Evolutionary conservation across 306 rosid species (phyloP), one percentile per base, ranked within the genome.

Genomic region (Ceratonia siliqua): DNA sequence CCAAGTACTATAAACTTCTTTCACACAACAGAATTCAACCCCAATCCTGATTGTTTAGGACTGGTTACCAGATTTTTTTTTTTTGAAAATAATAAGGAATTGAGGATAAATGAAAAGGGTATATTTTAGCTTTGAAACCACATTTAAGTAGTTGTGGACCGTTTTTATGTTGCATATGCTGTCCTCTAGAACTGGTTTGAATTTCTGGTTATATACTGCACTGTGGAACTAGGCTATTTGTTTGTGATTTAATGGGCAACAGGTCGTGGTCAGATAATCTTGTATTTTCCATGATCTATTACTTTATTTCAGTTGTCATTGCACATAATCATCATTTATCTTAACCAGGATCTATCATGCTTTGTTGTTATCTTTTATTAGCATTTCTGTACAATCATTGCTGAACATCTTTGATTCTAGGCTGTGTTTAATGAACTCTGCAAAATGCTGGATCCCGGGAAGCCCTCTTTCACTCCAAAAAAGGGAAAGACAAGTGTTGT

Each of bases 401-500:
- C 38, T 66, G 36, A 36, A 63, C 62, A 70, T 25, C 46, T 71
- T 78, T 70, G 45, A 25, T 67, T 68, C 32, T 72, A 92, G 97
- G 98, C 96, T 73, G 83, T 88, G 63, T 85, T 87, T 72, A 88
- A 86, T 6, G 92, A 93, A 75, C 92, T 90, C 59, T 90, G 98
- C 89, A 91, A 89, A 65, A 93, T 93, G 62, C 82, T 89, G 84
- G 95, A 93, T 68, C 90, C 91, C n/a, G 98, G 98, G 46, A 93
- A 93, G 81, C 93, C 92, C 5, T 72, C 93, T 66, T 86, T 90
- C 74, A 75, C 89, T 66, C 98, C 86, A 24, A 89, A 93, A 70
- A 90, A 90, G 38, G 91, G 93, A 18, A 93, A 93, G 76, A 6
- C 91, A 17, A 86, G 93, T 57, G 96, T 92, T 49, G 89, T 92